Conservation (phyloP, 73 alveolate genomes). For the Tetrahymena borealis region DNA sequence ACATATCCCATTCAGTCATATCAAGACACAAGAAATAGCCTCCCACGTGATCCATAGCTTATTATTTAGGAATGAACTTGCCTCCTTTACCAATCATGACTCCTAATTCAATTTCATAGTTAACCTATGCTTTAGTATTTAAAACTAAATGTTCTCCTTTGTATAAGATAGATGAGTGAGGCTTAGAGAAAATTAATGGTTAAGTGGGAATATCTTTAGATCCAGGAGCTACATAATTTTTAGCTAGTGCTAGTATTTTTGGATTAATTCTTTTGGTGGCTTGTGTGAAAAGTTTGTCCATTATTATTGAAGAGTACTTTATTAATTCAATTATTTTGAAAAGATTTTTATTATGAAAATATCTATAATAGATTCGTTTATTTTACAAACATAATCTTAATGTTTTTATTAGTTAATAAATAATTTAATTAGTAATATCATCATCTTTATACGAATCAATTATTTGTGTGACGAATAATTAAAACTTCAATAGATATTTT, state of each 20-base stretch:
- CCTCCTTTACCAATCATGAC: slow-evolving; percentile 57
- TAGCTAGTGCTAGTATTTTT: slow-evolving; percentile 64
- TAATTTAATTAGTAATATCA: too few species aligned
- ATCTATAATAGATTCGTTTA: too few species aligned
- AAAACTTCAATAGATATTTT: too few species aligned
- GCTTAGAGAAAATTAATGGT: slow-evolving; percentile 62
- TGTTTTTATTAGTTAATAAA: too few species aligned
- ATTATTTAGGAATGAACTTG: slow-evolving; percentile 34
- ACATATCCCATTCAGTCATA: slow-evolving; percentile 59
- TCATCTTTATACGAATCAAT: too few species aligned
- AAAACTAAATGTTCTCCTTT: not conserved
- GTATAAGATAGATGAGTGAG: slow-evolving; percentile 35
- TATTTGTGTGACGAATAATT: too few species aligned
- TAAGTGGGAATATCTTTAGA: slow-evolving; percentile 49
- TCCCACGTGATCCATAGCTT: slow-evolving; percentile 59
- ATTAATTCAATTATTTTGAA: too few species aligned
- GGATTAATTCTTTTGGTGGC: slow-evolving; percentile 23
- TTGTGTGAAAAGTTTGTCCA: slow-evolving; percentile 25
- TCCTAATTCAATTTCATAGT: slow-evolving; percentile 38
- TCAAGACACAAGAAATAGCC: slow-evolving; percentile 70
- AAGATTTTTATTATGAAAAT: too few species aligned
- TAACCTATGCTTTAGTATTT: not conserved
- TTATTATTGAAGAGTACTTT: too few species aligned
- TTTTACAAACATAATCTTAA: too few species aligned
- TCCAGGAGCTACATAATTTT: slow-evolving; percentile 63